Conservation (phyloP, 2,329 filamentous ascomycete species). For the Trichoderma oligosporum region DNA sequence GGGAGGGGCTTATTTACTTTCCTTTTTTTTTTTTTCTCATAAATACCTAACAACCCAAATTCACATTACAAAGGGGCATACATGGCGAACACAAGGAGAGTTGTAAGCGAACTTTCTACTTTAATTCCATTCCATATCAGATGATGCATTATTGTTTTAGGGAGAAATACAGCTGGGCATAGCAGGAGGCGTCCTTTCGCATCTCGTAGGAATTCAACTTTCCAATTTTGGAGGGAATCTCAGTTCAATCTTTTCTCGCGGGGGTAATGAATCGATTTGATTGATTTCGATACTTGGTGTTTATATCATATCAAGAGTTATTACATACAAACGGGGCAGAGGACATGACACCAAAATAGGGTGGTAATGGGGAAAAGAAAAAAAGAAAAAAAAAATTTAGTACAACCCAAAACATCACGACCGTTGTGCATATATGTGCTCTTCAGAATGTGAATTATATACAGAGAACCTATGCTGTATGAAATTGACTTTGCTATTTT, state of each 20-base stretch:
- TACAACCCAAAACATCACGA: not conserved
- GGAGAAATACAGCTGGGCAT: not conserved
- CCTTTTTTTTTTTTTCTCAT: not conserved
- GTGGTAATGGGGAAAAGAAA: not conserved
- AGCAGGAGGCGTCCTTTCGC: not conserved
- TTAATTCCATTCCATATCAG: not conserved
- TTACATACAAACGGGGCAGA: not conserved
- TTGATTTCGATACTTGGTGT: not conserved
- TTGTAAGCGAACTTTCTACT: not conserved
- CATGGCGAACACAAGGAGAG: not conserved
- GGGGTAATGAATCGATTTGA: not conserved
- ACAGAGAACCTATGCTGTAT: slow-evolving; percentile 14
- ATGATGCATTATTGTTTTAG: not conserved
- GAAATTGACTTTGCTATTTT: slow-evolving; percentile 23
- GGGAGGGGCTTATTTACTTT: not conserved
- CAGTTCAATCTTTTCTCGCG: not conserved
- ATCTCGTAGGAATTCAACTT: not conserved
- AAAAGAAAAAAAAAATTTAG: not conserved
- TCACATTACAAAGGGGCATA: not conserved
- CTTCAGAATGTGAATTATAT: slow-evolving; percentile 11
- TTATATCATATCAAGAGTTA: not conserved
- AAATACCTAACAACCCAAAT: not conserved
- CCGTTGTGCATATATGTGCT: slow-evolving; percentile 2
- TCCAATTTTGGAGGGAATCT: not conserved
- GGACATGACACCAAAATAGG: not conserved